phyloP scores from a whole-genome alignment of 441 rosid genomes.

The Arabidopsis lyrata region DNA sequence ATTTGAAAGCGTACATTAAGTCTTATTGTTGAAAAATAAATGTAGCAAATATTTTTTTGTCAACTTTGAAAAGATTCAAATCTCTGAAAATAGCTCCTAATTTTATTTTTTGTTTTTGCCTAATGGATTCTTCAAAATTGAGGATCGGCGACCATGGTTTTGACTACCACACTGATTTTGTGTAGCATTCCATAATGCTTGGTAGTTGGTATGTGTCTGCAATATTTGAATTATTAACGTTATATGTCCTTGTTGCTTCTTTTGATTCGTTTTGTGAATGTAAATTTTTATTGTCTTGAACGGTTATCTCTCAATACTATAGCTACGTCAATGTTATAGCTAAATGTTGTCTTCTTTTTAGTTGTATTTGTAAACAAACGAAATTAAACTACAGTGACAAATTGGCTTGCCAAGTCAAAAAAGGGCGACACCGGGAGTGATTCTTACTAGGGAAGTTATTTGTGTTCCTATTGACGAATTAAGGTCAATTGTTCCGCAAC shows the following conservation, averaged over 20 bases:
- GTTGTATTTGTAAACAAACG: background rate
- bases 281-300: background rate
- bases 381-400: background rate
- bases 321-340: background rate
- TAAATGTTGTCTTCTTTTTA: background rate
- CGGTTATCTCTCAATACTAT: background rate
- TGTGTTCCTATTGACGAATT: conserved; percentile 22
- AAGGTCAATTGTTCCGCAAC: conserved; percentile 26
- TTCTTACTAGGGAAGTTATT: conserved; percentile 34
- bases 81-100: background rate
- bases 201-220: background rate
- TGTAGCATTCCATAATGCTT: background rate
- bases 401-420: conserved; percentile 32
- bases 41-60: background rate
- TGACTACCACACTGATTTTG: background rate
- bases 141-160: background rate
- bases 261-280: background rate
- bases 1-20: background rate
- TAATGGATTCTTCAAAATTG: background rate
- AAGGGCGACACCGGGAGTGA: conserved; percentile 26
- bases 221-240: background rate
- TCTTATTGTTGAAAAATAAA: background rate
- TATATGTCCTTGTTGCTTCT: background rate
- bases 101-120: background rate
- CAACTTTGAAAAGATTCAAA: background rate